Evolutionary conservation across 2,329 filamentous ascomycete genomes (phyloP).

Genomic region (Dichotomopilus funicola): DNA sequence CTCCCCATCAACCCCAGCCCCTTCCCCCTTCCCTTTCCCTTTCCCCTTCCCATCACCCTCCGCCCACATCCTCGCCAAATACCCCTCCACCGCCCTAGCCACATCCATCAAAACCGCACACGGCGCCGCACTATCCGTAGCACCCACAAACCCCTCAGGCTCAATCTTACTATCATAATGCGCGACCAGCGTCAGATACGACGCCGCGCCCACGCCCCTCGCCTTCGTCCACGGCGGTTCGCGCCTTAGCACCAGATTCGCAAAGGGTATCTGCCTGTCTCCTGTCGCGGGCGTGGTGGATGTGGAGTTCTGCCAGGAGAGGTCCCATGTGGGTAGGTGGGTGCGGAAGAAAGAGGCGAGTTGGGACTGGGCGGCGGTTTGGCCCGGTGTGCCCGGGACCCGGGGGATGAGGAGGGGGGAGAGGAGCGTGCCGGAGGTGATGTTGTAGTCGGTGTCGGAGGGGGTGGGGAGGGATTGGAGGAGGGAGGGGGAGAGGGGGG

Average conservation of each 20-base stretch:
- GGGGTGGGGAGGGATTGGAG: constrained; percentile 52
- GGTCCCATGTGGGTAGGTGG: constrained; percentile 74
- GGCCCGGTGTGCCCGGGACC: constrained; percentile 79
- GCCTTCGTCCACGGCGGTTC: constrained; percentile 66
- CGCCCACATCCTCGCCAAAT: constrained; percentile 67
- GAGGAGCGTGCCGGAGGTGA: constrained; percentile 62
- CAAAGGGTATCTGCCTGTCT: constrained; percentile 58
- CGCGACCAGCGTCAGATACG: constrained; percentile 69
- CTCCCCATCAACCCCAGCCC: constrained; percentile 28
- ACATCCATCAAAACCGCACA: constrained; percentile 80
- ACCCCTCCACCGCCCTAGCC: constrained; percentile 63
- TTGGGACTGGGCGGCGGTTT: constrained; percentile 65
- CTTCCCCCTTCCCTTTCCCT: constrained; percentile 39
- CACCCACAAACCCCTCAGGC: constrained; percentile 73
- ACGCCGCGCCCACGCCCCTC: constrained; percentile 56
- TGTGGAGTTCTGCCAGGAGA: constrained; percentile 84
- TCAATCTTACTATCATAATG: constrained; percentile 75
- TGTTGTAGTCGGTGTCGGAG: constrained; percentile 65
- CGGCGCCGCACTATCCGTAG: constrained; percentile 75
- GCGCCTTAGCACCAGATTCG: constrained; percentile 68
- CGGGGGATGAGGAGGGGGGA: constrained; percentile 82
- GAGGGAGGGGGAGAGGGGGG: constrained; percentile 24
- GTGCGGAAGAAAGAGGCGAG: constrained; percentile 74
- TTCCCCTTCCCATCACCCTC: constrained; percentile 41
- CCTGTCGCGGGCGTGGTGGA: constrained; percentile 71